phyloP scores from a whole-genome alignment of 2,329 filamentous ascomycete genomes.

The Aspergillus oerlinghausenensis region DNA sequence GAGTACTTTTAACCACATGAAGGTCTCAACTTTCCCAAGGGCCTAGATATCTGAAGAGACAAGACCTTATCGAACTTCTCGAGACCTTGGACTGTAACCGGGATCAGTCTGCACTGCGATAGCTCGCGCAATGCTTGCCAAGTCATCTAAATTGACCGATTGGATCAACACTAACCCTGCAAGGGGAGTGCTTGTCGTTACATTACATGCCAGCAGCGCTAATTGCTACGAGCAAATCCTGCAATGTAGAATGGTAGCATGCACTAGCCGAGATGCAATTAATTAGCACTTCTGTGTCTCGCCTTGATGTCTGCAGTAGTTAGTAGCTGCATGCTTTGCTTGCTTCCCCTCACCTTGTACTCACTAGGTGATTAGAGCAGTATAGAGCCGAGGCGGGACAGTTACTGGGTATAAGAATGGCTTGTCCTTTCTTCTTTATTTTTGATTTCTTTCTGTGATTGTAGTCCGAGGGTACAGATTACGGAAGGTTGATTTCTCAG shows the following conservation, averaged over 20 bases:
- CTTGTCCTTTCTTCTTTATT: not conserved
- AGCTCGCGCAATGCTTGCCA: not conserved
- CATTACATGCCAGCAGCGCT: not conserved
- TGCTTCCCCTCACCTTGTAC: not conserved
- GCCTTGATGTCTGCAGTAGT: not conserved
- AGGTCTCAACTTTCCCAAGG: no score
- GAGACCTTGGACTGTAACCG: no score
- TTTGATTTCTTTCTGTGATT: not conserved
- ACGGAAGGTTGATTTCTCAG: not conserved
- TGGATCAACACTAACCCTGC: not conserved
- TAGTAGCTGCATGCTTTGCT: not conserved
- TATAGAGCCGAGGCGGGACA: not conserved
- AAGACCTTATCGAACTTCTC: no score
- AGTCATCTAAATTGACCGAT: not conserved
- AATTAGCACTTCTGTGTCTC: not conserved
- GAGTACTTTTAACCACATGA: no score
- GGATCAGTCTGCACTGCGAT: no score
- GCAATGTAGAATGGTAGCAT: not conserved
- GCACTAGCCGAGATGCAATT: not conserved
- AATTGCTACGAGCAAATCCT: not conserved
- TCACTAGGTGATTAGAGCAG: not conserved
- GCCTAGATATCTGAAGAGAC: no score
- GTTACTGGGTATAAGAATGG: not conserved
- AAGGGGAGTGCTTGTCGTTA: not conserved
- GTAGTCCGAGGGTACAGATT: not conserved